phyloP scores from a whole-genome alignment of 225 moss, liverwort and hornwort genomes.

The Asterella californica region DNA sequence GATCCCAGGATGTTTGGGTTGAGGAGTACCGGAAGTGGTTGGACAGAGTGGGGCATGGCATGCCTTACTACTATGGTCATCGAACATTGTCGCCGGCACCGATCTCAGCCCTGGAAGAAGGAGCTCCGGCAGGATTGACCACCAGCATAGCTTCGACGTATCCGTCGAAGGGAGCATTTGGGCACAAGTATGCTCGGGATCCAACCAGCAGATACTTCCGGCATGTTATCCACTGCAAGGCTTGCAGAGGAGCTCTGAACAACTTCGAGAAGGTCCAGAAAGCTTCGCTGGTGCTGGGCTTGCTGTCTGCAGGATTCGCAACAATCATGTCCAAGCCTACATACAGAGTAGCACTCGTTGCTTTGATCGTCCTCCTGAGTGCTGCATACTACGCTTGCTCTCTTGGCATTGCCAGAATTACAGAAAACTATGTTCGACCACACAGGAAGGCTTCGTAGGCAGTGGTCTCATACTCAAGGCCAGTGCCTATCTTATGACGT shows the following conservation, averaged over 20 bases:
- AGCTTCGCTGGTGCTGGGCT: constrained; percentile 51
- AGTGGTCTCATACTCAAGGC: neutral
- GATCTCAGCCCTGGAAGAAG: constrained; percentile 56
- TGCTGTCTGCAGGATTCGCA: constrained; percentile 51
- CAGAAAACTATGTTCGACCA: constrained; percentile 64
- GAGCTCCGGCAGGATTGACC: constrained; percentile 59
- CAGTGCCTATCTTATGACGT: neutral
- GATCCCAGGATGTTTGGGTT: constrained; percentile 72
- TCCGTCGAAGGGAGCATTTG: constrained; percentile 73
- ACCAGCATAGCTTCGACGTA: constrained; percentile 55
- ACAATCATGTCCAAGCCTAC: constrained; percentile 31
- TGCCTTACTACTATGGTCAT: constrained; percentile 82
- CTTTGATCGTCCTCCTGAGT: constrained; percentile 51
- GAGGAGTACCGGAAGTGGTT: constrained; percentile 69
- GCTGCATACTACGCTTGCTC: constrained; percentile 55
- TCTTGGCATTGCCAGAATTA: constrained; percentile 43
- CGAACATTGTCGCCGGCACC: constrained; percentile 40
- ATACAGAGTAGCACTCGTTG: constrained; percentile 60
- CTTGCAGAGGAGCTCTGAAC: constrained; percentile 44
- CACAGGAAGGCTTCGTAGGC: constrained; percentile 40
- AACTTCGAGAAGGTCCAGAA: constrained; percentile 58
- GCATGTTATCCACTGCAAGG: constrained; percentile 79
- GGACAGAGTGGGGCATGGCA: constrained; percentile 70
- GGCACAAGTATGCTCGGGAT: constrained; percentile 68
- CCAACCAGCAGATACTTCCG: constrained; percentile 75